Conservation (phyloP, 305 asterid genomes). For the Caryopteris hybrid region DNA sequence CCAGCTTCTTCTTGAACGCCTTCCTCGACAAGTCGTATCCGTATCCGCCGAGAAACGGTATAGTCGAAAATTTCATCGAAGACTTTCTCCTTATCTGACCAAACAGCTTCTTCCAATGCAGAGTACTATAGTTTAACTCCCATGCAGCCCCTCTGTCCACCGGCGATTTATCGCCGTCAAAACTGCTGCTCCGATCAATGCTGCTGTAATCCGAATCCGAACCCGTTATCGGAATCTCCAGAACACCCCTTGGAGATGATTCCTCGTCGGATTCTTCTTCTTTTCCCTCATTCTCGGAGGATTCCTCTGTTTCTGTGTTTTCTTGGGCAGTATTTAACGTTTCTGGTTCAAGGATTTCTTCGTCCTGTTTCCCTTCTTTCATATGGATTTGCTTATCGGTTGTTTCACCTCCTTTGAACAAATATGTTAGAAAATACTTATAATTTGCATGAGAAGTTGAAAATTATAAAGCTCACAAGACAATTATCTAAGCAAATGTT, state of each 20-base stretch:
- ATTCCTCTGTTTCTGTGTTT: background rate
- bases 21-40: constrained; percentile 46
- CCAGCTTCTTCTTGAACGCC: constrained; percentile 38
- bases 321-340: background rate
- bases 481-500: no score
- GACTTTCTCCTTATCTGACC: constrained; percentile 53
- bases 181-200: constrained; percentile 32
- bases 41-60: constrained; percentile 47
- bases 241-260: constrained; percentile 65
- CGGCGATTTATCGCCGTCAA: constrained; percentile 16
- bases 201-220: constrained; percentile 44
- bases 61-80: constrained; percentile 41
- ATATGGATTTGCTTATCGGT: constrained; percentile 1
- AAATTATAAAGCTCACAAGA: no score
- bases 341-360: constrained; percentile 12
- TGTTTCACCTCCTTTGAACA: constrained; percentile 10
- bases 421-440: background rate
- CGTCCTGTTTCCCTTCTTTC: background rate
- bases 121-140: constrained; percentile 31
- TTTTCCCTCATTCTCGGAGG: background rate
- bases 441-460: background rate
- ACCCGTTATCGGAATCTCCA: constrained; percentile 48
- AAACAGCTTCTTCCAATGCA: constrained; percentile 68
- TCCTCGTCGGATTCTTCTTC: constrained; percentile 15
- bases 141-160: constrained; percentile 20